Conservation (phyloP, 2,329 filamentous ascomycete species). For the Mycosphaerella arachidis region DNA sequence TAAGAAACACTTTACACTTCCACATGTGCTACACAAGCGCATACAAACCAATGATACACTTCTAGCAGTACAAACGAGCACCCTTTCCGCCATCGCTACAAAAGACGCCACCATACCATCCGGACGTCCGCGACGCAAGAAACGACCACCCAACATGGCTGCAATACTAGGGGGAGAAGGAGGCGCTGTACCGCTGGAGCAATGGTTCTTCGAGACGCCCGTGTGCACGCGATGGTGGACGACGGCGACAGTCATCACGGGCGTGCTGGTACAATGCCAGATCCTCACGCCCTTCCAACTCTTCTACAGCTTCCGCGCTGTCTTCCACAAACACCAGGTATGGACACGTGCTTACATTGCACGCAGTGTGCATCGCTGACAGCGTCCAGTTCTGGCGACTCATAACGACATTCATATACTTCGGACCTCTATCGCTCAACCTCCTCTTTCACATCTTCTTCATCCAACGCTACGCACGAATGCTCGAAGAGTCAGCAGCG, state of each 20-base stretch:
- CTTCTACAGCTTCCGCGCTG: slow-evolving; percentile 91
- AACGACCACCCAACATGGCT: slow-evolving; percentile 36
- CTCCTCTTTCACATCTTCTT: slow-evolving; percentile 98
- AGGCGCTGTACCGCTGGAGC: slow-evolving; percentile 66
- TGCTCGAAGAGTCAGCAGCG: slow-evolving; percentile 91
- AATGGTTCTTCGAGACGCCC: slow-evolving; percentile 99
- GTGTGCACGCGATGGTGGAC: slow-evolving; percentile 97
- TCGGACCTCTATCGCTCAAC: slow-evolving; percentile 88
- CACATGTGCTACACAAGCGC: neutral
- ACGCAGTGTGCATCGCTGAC: neutral
- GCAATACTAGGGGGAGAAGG: slow-evolving; percentile 40
- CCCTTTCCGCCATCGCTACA: neutral
- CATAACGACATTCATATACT: slow-evolving; percentile 95
- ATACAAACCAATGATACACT: neutral
- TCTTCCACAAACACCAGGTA: slow-evolving; percentile 89
- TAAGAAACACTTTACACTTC: neutral
- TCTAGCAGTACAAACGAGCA: neutral
- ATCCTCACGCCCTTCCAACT: slow-evolving; percentile 90
- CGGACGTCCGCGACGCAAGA: neutral
- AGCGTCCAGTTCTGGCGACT: slow-evolving; percentile 80
- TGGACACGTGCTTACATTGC: slow-evolving; percentile 24
- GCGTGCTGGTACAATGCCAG: slow-evolving; percentile 86
- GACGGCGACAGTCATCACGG: slow-evolving; percentile 81
- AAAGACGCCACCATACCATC: neutral
- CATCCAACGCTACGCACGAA: slow-evolving; percentile 88